Evolutionary conservation across 306 rosid species (phyloP).

Genomic region (Styphnolobium japonicum): DNA sequence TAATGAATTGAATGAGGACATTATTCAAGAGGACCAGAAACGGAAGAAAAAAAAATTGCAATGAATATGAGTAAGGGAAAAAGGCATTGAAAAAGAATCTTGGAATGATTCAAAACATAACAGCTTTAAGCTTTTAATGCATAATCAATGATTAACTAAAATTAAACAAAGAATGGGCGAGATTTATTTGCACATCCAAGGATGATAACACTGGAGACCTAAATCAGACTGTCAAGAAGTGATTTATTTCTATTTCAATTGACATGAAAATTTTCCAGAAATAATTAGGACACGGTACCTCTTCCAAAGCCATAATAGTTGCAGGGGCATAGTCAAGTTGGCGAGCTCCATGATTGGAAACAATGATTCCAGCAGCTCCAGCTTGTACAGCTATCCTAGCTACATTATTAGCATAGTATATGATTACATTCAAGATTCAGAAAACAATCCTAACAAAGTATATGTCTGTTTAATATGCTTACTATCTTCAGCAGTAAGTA

Average conservation of each 20-base stretch:
- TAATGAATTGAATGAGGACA: neutral
- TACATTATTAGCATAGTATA: slow-evolving; percentile 28
- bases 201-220: neutral
- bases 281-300: slow-evolving; percentile 43
- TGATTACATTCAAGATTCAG: neutral
- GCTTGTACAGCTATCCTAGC: slow-evolving; percentile 73
- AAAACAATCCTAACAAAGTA: neutral
- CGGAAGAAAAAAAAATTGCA: neutral
- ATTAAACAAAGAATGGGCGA: neutral
- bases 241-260: neutral
- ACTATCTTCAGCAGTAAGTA: slow-evolving; percentile 88
- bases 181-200: neutral
- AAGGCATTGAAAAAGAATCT: neutral
- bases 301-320: slow-evolving; percentile 83
- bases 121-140: neutral
- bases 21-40: neutral
- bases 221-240: neutral
- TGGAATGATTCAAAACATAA: neutral
- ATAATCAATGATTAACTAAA: neutral
- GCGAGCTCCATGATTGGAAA: slow-evolving; percentile 98
- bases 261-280: neutral
- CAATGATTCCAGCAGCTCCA: slow-evolving; percentile 87
- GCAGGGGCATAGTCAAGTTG: slow-evolving; percentile 98
- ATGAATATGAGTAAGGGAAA: neutral
- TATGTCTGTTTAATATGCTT: slow-evolving; percentile 17